Evolutionary conservation across 1,139 yeast genomes (phyloP).

Genomic region (Kurtzmaniella quercitrusa): DNA sequence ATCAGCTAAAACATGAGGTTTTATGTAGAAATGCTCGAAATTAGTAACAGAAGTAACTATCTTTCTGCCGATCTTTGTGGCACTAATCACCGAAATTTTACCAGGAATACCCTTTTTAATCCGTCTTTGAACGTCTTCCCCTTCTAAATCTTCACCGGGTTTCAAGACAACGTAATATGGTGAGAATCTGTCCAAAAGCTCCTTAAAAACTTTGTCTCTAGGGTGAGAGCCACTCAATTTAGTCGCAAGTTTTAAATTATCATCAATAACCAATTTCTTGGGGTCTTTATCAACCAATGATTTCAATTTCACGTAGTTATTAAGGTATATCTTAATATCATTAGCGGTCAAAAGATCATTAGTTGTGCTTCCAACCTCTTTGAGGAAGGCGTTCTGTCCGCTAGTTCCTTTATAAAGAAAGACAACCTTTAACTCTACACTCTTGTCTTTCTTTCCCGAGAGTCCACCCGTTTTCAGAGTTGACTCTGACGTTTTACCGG

Average conservation of each 20-base stretch:
- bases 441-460: conserved; percentile 14
- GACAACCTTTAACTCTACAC: conserved; percentile 29
- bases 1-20: conserved; percentile 61
- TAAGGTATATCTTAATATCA: conserved; percentile 52
- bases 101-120: conserved; percentile 63
- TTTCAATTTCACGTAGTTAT: conserved; percentile 51
- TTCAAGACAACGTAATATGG: conserved; percentile 54
- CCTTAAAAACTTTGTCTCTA: conserved; percentile 51
- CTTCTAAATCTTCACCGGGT: conserved; percentile 38
- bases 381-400: conserved; percentile 47
- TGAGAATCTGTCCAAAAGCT: conserved; percentile 51
- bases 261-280: conserved; percentile 54
- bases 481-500: conserved; percentile 7
- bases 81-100: conserved; percentile 61
- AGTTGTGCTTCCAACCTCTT: conserved; percentile 33
- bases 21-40: conserved; percentile 65
- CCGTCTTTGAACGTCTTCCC: conserved; percentile 25
- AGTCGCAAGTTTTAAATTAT: conserved; percentile 25
- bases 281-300: conserved; percentile 48
- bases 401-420: conserved; percentile 54
- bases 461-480: conserved; percentile 5
- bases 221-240: conserved; percentile 24
- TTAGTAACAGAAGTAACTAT: conserved; percentile 69
- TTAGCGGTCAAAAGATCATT: conserved; percentile 44
- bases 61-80: conserved; percentile 79